A percentile compares a stretch with the other conserved stretches of the same genome.
Evolutionary conservation across 2,329 filamentous ascomycete genomes (phyloP).

Genomic region (Fusarium succisae): DNA sequence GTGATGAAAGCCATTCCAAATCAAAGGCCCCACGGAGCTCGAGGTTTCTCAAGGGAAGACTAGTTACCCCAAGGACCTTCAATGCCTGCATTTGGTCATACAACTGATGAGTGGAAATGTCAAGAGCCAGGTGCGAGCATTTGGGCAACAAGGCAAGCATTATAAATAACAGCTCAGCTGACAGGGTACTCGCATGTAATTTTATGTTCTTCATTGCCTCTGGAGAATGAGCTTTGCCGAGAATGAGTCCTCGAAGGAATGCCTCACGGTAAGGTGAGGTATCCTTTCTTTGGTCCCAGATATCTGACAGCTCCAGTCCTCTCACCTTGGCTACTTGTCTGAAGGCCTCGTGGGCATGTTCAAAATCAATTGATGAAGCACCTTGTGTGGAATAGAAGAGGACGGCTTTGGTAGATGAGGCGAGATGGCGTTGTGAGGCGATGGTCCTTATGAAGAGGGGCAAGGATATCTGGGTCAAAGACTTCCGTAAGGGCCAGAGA

Average conservation of each 20-base stretch:
- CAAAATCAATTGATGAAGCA: not conserved
- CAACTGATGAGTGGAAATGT: not conserved
- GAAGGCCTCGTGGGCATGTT: not conserved
- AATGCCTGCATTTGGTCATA: not conserved
- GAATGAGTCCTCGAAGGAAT: conserved; percentile 6
- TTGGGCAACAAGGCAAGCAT: conserved; percentile 3
- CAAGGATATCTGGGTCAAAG: not conserved
- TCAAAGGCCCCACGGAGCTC: not conserved
- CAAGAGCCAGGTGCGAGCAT: conserved; percentile 3
- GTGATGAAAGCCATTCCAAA: not conserved
- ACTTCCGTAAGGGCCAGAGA: not conserved
- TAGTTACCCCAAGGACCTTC: not conserved
- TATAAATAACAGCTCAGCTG: not conserved
- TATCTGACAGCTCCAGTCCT: not conserved
- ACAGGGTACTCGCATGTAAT: not conserved
- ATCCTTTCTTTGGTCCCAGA: not conserved
- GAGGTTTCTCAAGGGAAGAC: conserved; percentile 6
- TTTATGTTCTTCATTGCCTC: not conserved
- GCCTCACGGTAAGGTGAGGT: not conserved
- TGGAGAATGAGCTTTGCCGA: not conserved
- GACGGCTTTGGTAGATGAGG: not conserved
- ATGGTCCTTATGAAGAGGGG: conserved; percentile 16
- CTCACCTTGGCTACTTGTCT: not conserved
- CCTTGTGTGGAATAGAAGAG: not conserved
- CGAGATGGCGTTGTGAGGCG: conserved; percentile 4